These are phyloP conservation scores for Sungouiella thailandica DNA, from an alignment of 805 yeast genomes.

Conservation along the genomic window DNA sequence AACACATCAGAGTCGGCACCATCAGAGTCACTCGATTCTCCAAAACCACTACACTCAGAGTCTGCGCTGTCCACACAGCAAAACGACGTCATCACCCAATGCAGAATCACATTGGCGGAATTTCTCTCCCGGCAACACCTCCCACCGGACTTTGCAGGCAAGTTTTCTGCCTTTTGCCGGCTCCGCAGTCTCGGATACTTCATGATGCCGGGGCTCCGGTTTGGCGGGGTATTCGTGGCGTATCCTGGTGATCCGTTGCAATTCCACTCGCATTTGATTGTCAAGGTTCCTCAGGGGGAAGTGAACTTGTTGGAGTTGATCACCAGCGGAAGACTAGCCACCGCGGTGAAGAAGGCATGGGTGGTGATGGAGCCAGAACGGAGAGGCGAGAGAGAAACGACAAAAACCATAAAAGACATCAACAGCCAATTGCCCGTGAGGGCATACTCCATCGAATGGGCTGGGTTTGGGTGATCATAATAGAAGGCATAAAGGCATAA, in stretches of 20 bases:
- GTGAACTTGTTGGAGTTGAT: constrained; percentile 57
- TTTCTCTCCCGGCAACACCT: constrained; percentile 2
- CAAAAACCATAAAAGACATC: constrained; percentile 10
- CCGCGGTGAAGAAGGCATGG: constrained; percentile 87
- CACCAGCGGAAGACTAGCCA: constrained; percentile 87
- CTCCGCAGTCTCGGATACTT: constrained; percentile 45
- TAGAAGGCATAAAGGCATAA: not conserved
- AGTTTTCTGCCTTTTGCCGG: constrained; percentile 26
- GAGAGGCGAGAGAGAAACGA: too few relatives aligned
- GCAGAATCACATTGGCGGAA: too few relatives aligned
- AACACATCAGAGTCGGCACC: too few relatives aligned
- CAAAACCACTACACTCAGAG: too few relatives aligned
- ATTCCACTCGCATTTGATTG: constrained; percentile 82
- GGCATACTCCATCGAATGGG: constrained; percentile 86
- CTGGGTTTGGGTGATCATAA: constrained; percentile 78
- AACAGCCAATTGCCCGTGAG: constrained; percentile 17
- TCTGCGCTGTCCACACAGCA: too few relatives aligned
- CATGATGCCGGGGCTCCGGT: constrained; percentile 80
- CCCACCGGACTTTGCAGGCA: constrained; percentile 5
- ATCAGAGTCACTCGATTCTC: too few relatives aligned
- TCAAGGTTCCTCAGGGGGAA: constrained; percentile 39
- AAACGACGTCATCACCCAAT: too few relatives aligned
- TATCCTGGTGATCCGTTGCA: constrained; percentile 94
- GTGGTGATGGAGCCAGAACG: constrained; percentile 46
- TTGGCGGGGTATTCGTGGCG: constrained; percentile 84